Base-by-base conservation (phyloP, 1,284 basidiomycete genomes). In the Leccinum fuscescens region DNA sequence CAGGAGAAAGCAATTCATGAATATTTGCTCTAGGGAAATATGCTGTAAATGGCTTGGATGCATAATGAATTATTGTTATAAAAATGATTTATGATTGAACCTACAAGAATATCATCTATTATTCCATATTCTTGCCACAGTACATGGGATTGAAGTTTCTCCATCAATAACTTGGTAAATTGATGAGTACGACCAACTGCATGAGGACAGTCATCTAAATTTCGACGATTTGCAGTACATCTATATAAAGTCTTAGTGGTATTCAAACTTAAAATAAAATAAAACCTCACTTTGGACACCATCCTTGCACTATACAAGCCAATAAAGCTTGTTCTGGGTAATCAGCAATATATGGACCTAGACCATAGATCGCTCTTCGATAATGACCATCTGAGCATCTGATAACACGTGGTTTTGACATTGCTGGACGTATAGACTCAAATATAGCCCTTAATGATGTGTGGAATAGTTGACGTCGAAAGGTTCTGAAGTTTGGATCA, bases 231-330 rank as follows among this genome's bases (percentile, higher is more conserved):
- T 27, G 49, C 27, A 51, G 20, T n/a, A 51, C 27, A 51, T 29
- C 49, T 51, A n/a, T 15, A 44, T 22, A 22, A 48, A 35, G 33
- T 35, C 12, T 48, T 20, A 48, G 20, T 20, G 5, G n/a, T 48
- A 49, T 49, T 35, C 33, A 14, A 14, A 27, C 14, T 15, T 49
- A 6, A 51, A 51, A 15, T 31, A 24, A 27, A 48, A 35, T 14
- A 6, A 31, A 31, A 31, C 29, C 20, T 48, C 35, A 56, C 55
- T 49, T 48, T 11, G 44, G 1, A 49, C 44, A 56, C 46, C 44
- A 56, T 44, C 55, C 46, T 35, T 56, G 44, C n/a, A 56, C 55
- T n/a, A 48, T 48, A 48, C 46, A 48, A 22, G 46, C 46, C 20
- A 48, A 20, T 22, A 48, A 48, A 48, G 20, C 46, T 48, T 48